Conservation (phyloP, 2,329 filamentous ascomycete genomes). For the Ophiostoma pallidulum region DNA sequence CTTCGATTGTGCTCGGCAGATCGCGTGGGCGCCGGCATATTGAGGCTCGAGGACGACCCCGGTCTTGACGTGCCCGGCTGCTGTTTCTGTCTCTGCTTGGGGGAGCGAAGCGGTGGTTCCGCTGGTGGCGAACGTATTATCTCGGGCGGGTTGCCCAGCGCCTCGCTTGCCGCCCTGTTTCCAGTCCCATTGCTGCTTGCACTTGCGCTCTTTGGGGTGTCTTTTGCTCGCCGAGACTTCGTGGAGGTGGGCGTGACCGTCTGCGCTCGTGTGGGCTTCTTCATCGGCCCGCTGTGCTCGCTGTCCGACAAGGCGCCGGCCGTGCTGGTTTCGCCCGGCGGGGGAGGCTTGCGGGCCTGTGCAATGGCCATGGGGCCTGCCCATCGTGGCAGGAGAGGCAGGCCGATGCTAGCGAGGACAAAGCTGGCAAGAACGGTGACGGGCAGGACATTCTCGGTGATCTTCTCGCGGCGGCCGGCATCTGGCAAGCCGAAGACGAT, state of each 20-base stretch:
- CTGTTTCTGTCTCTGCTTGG: constrained; percentile 9
- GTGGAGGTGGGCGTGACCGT: constrained; percentile 49
- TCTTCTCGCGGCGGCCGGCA: constrained; percentile 58
- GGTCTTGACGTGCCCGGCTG: constrained; percentile 10
- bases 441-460: constrained; percentile 71
- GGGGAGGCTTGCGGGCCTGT: constrained; percentile 67
- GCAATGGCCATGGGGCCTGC: constrained; percentile 73
- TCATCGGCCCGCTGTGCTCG: constrained; percentile 16
- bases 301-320: constrained; percentile 14
- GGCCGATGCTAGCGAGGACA: constrained; percentile 64
- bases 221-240: constrained; percentile 39
- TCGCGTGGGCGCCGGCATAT: constrained; percentile 30
- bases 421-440: constrained; percentile 75
- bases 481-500: constrained; percentile 76
- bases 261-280: constrained; percentile 56
- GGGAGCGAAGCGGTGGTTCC: constrained; percentile 6
- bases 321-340: constrained; percentile 42
- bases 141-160: constrained; percentile 12
- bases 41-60: constrained; percentile 20
- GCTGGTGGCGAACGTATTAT: constrained; percentile 7
- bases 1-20: constrained; percentile 1
- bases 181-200: constrained; percentile 6
- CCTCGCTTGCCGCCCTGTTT: constrained; percentile 12
- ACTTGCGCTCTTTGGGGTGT: constrained; percentile 23
- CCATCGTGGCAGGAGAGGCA: constrained; percentile 67